Evolutionary conservation across 345 rosid genomes (phyloP), one percentile per base, ranked within the genome.

Genomic region (Anacardium occidentale): DNA sequence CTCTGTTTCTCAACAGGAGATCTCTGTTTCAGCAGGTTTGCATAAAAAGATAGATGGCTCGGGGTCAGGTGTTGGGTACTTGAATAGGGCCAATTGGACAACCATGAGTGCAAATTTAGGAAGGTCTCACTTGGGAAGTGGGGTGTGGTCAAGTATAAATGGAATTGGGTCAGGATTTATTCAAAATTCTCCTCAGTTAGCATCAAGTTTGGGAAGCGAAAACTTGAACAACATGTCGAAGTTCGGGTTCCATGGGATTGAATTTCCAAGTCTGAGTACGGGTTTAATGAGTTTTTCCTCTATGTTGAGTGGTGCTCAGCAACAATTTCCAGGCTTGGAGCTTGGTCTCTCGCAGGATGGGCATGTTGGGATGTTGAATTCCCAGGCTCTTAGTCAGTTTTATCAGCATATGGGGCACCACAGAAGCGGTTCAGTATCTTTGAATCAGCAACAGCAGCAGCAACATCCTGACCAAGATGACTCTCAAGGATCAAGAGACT

Each of bases 291-390:
- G 84, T 70, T 88, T 86, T 76, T 77, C 83, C 8, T 82, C 92
- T 20, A 75, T 88, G 76, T 73, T 88, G 62, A 77, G 72, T 58
- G 86, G 74, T 24, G 34, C 57, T 20, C 74, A 80, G 74, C 90
- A 74, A 68, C 88, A 83, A 77, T 64, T 84, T 10, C 90, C 92
- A 10, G 92, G 86, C 7, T 80, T 88, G 75, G 88, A 84, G 82
- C 87, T 88, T 24, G 92, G 90, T 32, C 81, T 88, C 29, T 88
- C 92, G 5, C 90, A 88, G 73, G 88, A 88, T 75, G 88, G 85
- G 22, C 85, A 81, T 62, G 71, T 85, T 60, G 87, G 87, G 71
- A 83, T 84, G 32, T 65, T 83, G 81, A 88, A 77, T 81, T 62
- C 89, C 62, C 89, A 83, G 21, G 83, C 79, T 71, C 66, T 82